Conservation (phyloP, 805 yeast species). For the Yarrowia sp. region DNA sequence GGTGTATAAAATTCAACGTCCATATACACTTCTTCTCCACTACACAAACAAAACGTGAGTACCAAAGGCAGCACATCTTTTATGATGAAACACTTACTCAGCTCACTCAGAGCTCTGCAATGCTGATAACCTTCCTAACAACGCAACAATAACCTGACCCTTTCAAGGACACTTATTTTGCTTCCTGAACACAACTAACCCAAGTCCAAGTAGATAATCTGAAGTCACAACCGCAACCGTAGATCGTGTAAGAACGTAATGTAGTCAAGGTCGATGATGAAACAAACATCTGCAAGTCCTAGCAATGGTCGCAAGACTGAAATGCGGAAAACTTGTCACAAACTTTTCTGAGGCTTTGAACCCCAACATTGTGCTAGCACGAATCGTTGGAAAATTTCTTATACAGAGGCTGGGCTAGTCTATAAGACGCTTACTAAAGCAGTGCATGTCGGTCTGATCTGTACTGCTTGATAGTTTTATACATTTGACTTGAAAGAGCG, state of each 20-base stretch:
- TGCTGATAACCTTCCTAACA: slow-evolving; percentile 24
- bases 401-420: too few species aligned
- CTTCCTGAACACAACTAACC: background rate
- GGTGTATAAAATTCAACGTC: background rate
- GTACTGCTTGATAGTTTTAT: too few species aligned
- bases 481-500: too few species aligned
- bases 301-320: slow-evolving; percentile 6
- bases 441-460: too few species aligned
- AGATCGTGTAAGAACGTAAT: background rate
- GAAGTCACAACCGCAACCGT: background rate
- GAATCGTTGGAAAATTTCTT: too few species aligned
- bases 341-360: slow-evolving; percentile 22
- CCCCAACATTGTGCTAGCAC: background rate
- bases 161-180: background rate
- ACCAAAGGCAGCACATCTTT: background rate
- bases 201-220: background rate
- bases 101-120: slow-evolving; percentile 25
- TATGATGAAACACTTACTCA: slow-evolving; percentile 22
- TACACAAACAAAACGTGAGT: slow-evolving; percentile 17
- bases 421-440: too few species aligned
- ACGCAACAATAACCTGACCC: slow-evolving; percentile 14
- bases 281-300: slow-evolving; percentile 26
- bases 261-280: slow-evolving; percentile 25
- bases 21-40: too few species aligned
- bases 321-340: slow-evolving; percentile 24